phyloP scores from a whole-genome alignment of 164 flowering plant genomes.

The Chloranthus sessilifolius region DNA sequence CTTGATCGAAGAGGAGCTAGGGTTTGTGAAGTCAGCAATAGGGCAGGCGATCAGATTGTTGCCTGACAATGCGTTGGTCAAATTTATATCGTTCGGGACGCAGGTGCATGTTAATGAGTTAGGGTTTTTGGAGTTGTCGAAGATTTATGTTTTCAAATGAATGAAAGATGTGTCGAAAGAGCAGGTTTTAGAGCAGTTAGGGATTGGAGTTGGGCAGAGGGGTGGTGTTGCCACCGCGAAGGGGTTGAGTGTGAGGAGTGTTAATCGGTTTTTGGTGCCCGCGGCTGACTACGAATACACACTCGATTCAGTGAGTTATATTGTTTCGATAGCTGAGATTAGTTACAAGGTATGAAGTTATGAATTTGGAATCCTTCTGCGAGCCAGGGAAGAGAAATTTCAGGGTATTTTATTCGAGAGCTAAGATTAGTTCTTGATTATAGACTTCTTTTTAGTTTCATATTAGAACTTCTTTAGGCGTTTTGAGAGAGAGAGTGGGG shows the following conservation, averaged over 20 bases:
- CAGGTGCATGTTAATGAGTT: constrained; percentile 89
- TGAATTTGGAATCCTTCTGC: too few species aligned
- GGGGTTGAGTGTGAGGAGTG: constrained; percentile 26
- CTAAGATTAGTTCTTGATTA: too few species aligned
- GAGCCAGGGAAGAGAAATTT: too few species aligned
- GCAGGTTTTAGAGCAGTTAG: constrained; percentile 81
- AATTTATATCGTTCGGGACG: constrained; percentile 75
- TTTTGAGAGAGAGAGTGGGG: too few species aligned
- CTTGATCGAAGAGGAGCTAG: constrained; percentile 78
- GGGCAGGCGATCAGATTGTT: constrained; percentile 58
- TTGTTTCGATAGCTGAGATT: too few species aligned
- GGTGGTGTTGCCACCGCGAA: too few species aligned
- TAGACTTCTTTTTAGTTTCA: too few species aligned
- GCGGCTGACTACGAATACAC: constrained; percentile 77
- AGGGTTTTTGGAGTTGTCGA: constrained; percentile 72
- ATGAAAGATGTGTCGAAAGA: constrained; percentile 70
- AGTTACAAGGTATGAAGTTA: too few species aligned
- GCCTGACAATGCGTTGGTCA: constrained; percentile 77
- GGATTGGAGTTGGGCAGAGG: constrained; percentile 42
- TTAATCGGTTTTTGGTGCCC: constrained; percentile 65
- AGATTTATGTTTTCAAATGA: constrained; percentile 78
- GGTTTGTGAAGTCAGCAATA: constrained; percentile 56
- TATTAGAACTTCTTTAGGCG: too few species aligned
- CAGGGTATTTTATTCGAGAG: too few species aligned
- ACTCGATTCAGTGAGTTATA: constrained; percentile 50